Base-by-base conservation (phyloP, 2,329 filamentous ascomycete genomes). In the Talaromyces sp. region DNA sequence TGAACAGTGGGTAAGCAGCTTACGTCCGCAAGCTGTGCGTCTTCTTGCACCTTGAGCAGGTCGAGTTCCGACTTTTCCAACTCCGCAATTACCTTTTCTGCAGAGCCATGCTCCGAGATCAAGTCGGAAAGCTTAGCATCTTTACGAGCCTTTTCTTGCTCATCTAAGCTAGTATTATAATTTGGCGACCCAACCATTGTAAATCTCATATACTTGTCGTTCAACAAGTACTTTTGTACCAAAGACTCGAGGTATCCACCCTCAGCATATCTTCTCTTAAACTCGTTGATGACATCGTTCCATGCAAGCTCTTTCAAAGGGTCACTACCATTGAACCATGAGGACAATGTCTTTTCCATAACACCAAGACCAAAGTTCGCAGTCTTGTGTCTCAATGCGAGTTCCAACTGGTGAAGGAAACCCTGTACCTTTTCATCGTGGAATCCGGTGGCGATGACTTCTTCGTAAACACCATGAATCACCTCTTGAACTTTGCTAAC, bases 271-370 rank as follows among this genome's bases (percentile, higher is more conserved):
- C 87, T 86, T 1, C 83, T 78, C 77, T 96, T 89, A 77, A 99
- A 99, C 5, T 87, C 87, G 28, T 88, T 81, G 3, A 98, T 88
- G 0, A 91, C 92, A 48, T 95, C 89, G 69, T 96, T 95, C 92
- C 93, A 98, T 1, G 92, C 89, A 39, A 99, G 81, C 12, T 91
- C 88, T 67, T 96, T 88, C 76, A 98, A 96, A 0, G 95, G 93
- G 73, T 98, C 91, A 3, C 92, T 87, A 5, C 93, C 95, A 63
- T 95, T 96, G 77, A 99, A 98, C 95, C 95, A 99, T 64, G 90
- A 88, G 1, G 92, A 89, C 72, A 96, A 91, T 7, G 97, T 83
- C 46, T 93, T 87, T 69, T 96, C 91, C 76, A 99, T 86, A 60
- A 98, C 85, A 18, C 88, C 88, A 83, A 97, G 91, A 14, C 95